Conservation (phyloP, 352 stramenopile genomes). For the Globisporangium alternatum region DNA sequence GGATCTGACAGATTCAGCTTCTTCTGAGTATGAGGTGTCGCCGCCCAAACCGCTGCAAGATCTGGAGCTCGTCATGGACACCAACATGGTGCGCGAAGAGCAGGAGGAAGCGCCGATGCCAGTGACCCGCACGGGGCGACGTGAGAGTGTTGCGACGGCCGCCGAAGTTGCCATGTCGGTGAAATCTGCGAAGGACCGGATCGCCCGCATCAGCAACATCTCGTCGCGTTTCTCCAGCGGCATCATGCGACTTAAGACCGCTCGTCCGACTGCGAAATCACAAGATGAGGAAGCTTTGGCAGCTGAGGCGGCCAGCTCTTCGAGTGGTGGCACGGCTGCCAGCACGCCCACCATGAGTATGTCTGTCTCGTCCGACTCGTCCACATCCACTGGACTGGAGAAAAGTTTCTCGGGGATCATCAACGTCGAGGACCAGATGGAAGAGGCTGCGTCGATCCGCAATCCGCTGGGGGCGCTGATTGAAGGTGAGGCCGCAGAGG, state of each 20-base stretch:
- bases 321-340: not conserved
- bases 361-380: slow-evolving; percentile 12
- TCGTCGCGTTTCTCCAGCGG: slow-evolving; percentile 71
- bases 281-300: slow-evolving; percentile 15
- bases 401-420: slow-evolving; percentile 19
- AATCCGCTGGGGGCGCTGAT: slow-evolving; percentile 19
- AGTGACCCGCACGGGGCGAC: slow-evolving; percentile 2
- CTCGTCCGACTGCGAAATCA: slow-evolving; percentile 15
- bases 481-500: slow-evolving; percentile 13
- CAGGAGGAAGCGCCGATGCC: slow-evolving; percentile 14
- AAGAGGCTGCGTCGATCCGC: slow-evolving; percentile 14
- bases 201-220: slow-evolving; percentile 59
- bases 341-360: slow-evolving; percentile 16
- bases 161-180: slow-evolving; percentile 51
- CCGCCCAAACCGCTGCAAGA: slow-evolving; percentile 16
- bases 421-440: slow-evolving; percentile 16
- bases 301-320: not conserved
- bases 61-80: slow-evolving; percentile 21
- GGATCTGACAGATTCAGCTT: slow-evolving; percentile 29
- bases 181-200: slow-evolving; percentile 55
- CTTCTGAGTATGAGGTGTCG: slow-evolving; percentile 17
- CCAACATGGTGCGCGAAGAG: slow-evolving; percentile 23
- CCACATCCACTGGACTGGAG: slow-evolving; percentile 17
- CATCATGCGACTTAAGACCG: slow-evolving; percentile 48
- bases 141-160: slow-evolving; percentile 18